Base-by-base conservation (phyloP, 2,329 filamentous ascomycete species). In the Nothomitra cinnamomea region DNA sequence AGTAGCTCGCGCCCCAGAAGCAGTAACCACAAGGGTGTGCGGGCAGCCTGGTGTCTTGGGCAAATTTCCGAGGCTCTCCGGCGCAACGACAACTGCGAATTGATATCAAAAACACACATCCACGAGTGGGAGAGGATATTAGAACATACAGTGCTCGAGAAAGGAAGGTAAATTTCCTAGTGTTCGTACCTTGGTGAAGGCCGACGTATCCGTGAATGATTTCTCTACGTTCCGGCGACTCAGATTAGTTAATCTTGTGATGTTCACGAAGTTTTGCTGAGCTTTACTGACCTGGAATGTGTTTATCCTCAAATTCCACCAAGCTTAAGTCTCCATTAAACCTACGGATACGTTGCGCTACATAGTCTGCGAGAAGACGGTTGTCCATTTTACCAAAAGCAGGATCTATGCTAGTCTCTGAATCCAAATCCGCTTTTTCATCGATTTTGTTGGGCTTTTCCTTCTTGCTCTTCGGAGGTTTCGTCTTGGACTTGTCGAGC, bases 21-120 rank as follows among this genome's bases (percentile, higher is more conserved):
- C 79, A 12, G 89, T 80, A n/a, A 98, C 77, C 36, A 98, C 79
- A 53, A 98, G 74, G 1, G 90, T 96, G 66, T 96, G 92, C 32
- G 71, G 73, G 57, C 65, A 66, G 55, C 70, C 72, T 41, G 81
- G 82, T 61, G 80, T 73, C 68, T 83, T 77, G 0, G 85, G 77
- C 0, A 85, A 76, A 53, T 78, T 74, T 1, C 74, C 75, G 19
- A 95, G 71, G 54, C 72, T 75, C 54, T n/a, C 25, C 25, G 17
- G 15, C 17, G 8, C 22, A 22, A 35, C 35, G 53, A 25, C 25
- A 28, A 28, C 17, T 21, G 40, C 10, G 41, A 21, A 15, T 8
- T 36, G 25, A 53, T 48, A 25, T 21, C 13, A 32, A 2, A 32
- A 2, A 38, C 17, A n/a, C 15, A n/a, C n/a, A 24, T 52, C 24